Percentiles rank a stretch among this genome's conserved stretches.
Conservation (phyloP, 805 yeast species). For the Ogataea kodamae region DNA sequence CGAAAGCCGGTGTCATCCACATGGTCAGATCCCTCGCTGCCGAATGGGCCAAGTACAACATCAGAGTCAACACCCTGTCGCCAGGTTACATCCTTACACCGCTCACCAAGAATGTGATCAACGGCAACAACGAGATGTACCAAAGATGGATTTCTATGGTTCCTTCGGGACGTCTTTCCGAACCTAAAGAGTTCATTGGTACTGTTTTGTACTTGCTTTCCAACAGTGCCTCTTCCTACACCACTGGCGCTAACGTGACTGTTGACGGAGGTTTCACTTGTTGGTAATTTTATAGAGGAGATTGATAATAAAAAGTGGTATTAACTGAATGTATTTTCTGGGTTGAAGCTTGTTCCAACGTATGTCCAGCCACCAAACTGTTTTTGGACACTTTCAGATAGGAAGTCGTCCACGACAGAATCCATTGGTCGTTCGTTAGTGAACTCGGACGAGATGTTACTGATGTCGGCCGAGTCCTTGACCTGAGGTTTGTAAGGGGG, state of each 20-base stretch:
- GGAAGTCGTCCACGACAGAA: conserved; percentile 87
- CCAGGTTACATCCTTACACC: conserved; percentile 84
- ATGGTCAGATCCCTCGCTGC: conserved; percentile 71
- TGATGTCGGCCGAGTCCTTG: conserved; percentile 78
- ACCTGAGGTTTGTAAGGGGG: conserved; percentile 97
- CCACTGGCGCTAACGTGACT: conserved; percentile 78
- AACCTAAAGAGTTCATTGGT: conserved; percentile 79
- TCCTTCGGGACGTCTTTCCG: conserved; percentile 82
- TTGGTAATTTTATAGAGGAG: conserved; percentile 55
- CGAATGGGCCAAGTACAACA: conserved; percentile 77
- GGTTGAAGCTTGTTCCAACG: conserved; percentile 49
- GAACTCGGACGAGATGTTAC: conserved; percentile 89
- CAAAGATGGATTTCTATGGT: conserved; percentile 68
- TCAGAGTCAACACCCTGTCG: conserved; percentile 72
- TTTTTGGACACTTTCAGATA: conserved; percentile 92
- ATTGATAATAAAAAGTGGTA: no score
- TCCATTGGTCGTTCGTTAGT: conserved; percentile 92
- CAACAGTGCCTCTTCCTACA: conserved; percentile 67
- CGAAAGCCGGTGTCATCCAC: conserved; percentile 85
- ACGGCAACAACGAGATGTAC: conserved; percentile 56
- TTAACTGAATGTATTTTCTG: no score
- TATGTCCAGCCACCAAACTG: conserved; percentile 99
- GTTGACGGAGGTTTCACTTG: conserved; percentile 88
- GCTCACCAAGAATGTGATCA: conserved; percentile 65
- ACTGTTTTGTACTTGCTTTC: conserved; percentile 70